These are phyloP conservation scores for Exophiala mesophila DNA, from an alignment of 2,329 filamentous ascomycete species.

Conservation along the genomic window DNA sequence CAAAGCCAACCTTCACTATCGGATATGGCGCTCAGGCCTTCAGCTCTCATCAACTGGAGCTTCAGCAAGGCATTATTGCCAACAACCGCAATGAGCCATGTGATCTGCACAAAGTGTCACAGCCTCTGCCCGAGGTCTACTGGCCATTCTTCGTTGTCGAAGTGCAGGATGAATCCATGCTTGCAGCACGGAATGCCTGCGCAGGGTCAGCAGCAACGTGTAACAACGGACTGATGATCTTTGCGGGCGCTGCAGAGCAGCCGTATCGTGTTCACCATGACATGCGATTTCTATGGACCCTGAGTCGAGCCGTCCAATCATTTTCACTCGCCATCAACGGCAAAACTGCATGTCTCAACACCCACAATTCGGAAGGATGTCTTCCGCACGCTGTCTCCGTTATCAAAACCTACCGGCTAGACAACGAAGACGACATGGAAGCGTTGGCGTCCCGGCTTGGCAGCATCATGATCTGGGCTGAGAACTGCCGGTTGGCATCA, in stretches of 20 bases:
- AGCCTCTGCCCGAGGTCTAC: constrained; percentile 20
- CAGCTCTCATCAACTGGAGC: constrained; percentile 17
- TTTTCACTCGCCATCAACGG: constrained; percentile 25
- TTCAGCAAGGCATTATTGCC: constrained; percentile 25
- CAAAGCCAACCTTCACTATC: constrained; percentile 19
- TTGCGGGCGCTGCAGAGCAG: constrained; percentile 18
- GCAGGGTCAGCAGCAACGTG: constrained; percentile 22
- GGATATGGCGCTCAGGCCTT: constrained; percentile 20
- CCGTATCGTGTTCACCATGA: constrained; percentile 8
- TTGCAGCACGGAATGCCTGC: constrained; percentile 19
- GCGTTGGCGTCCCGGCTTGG: constrained; percentile 17
- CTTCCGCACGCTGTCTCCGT: constrained; percentile 16
- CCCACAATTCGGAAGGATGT: constrained; percentile 21
- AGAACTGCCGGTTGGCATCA: constrained; percentile 19
- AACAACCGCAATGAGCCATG: constrained; percentile 20
- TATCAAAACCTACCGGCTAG: constrained; percentile 21
- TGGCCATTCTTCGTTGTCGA: constrained; percentile 27
- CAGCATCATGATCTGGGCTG: constrained; percentile 23
- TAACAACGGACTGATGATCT: constrained; percentile 25
- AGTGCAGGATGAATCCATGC: constrained; percentile 18
- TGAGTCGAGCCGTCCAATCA: constrained; percentile 21
- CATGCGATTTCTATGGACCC: constrained; percentile 12
- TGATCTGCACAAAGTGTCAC: constrained; percentile 23
- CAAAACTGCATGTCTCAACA: constrained; percentile 21
- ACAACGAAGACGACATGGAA: constrained; percentile 20